Percentiles rank a stretch among this genome's conserved stretches.
Conservation (phyloP, 257 asterid genomes). For the Solanum sparsipilum region DNA sequence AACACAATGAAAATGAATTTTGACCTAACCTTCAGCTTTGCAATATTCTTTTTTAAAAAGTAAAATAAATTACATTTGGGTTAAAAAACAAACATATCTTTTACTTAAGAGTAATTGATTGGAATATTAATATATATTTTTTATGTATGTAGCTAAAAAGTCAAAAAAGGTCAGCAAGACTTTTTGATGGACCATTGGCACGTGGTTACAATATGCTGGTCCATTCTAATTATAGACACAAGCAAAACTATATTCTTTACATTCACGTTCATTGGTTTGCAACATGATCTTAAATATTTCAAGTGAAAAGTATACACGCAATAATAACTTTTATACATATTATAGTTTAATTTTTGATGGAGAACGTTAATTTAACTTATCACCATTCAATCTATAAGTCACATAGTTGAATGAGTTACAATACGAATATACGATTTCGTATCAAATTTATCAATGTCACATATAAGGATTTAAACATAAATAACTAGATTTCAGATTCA, state of each 20-base stretch:
- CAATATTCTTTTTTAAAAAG: neutral
- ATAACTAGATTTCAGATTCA: neutral
- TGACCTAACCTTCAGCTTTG: neutral
- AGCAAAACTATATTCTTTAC: neutral
- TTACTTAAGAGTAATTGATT: neutral
- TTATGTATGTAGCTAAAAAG: neutral
- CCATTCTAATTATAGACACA: neutral
- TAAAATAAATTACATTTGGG: neutral
- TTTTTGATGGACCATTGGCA: neutral
- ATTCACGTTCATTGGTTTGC: neutral
- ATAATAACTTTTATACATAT: neutral
- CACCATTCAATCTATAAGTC: neutral
- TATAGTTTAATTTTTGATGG: neutral
- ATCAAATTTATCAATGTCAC: neutral
- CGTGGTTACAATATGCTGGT: neutral
- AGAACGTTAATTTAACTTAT: neutral
- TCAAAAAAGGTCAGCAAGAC: neutral
- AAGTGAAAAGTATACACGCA: accelerated
- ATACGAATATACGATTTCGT: neutral
- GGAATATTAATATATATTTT: neutral
- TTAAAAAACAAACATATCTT: neutral
- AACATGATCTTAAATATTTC: too few relatives aligned
- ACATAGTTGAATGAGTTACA: neutral
- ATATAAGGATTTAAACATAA: neutral
- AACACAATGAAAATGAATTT: neutral